Conservation (phyloP, 768 basidiomycete genomes). For the Leccinum subtestaceum region DNA sequence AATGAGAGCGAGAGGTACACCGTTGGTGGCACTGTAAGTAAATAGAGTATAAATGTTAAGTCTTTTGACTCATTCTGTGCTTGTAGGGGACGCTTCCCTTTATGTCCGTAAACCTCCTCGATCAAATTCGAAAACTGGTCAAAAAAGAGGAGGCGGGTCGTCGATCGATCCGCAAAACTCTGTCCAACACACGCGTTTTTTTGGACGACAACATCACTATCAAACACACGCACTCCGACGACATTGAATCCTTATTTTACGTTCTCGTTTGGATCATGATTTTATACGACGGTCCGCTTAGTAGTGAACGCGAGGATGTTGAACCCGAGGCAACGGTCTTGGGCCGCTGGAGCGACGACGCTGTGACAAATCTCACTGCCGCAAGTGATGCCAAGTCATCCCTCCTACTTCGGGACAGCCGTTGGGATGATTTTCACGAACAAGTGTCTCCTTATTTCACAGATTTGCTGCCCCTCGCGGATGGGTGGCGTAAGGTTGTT, state of each 20-base stretch:
- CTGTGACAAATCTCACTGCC: neutral
- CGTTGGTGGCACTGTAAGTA: neutral
- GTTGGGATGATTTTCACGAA: neutral
- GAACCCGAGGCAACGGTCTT: neutral
- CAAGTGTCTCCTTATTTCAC: neutral
- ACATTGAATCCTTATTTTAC: neutral
- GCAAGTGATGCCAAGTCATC: neutral
- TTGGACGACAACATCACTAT: neutral
- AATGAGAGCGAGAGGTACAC: neutral
- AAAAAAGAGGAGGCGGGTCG: neutral
- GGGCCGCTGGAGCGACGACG: neutral
- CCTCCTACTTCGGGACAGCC: neutral
- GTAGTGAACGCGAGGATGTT: neutral
- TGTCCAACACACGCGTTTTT: neutral
- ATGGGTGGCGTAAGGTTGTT: neutral
- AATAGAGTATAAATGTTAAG: neutral
- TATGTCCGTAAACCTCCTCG: neutral
- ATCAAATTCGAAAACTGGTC: neutral
- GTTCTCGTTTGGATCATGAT: neutral
- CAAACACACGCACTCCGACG: neutral
- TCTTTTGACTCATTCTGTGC: neutral
- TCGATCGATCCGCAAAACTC: neutral
- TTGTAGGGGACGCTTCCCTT: neutral
- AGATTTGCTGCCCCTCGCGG: neutral
- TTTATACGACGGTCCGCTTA: neutral